Conservation (phyloP, 345 rosid species). For the Noccaea caerulescens region DNA sequence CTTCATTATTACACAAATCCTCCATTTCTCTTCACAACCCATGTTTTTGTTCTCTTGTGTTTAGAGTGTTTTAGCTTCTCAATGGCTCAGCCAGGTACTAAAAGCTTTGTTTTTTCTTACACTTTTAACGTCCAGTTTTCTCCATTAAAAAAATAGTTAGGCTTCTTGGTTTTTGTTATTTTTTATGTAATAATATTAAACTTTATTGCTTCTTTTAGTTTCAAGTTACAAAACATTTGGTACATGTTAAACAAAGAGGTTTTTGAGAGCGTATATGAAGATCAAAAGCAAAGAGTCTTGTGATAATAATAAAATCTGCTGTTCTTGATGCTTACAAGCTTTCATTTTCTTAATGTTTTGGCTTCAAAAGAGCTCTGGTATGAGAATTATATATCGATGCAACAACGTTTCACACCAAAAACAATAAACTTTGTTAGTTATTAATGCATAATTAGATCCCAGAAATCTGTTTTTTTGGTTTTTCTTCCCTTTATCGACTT, state of each 20-base stretch:
- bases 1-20: conserved; percentile 40
- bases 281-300: conserved; percentile 21
- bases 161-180: conserved; percentile 23
- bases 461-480: background rate
- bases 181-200: conserved; percentile 12
- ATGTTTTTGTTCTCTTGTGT: conserved; percentile 39
- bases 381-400: conserved; percentile 19
- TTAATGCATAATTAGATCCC: conserved; percentile 17
- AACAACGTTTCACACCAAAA: conserved; percentile 32
- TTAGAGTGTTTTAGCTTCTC: conserved; percentile 41
- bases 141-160: conserved; percentile 3
- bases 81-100: conserved; percentile 57
- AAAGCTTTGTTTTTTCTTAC: conserved; percentile 19
- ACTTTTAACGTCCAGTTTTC: conserved; percentile 26
- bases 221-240: conserved; percentile 38
- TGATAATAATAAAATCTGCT: background rate
- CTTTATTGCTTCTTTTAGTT: conserved; percentile 33
- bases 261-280: conserved; percentile 21
- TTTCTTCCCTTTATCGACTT: background rate
- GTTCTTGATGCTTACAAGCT: conserved; percentile 31
- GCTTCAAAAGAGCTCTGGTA: conserved; percentile 17
- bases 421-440: conserved; percentile 18
- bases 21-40: conserved; percentile 36
- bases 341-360: conserved; percentile 15
- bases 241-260: conserved; percentile 16